Evolutionary conservation across 2,329 filamentous ascomycete species (phyloP), one percentile per base, ranked within the genome.

Genomic region (Fusarium hostae): DNA sequence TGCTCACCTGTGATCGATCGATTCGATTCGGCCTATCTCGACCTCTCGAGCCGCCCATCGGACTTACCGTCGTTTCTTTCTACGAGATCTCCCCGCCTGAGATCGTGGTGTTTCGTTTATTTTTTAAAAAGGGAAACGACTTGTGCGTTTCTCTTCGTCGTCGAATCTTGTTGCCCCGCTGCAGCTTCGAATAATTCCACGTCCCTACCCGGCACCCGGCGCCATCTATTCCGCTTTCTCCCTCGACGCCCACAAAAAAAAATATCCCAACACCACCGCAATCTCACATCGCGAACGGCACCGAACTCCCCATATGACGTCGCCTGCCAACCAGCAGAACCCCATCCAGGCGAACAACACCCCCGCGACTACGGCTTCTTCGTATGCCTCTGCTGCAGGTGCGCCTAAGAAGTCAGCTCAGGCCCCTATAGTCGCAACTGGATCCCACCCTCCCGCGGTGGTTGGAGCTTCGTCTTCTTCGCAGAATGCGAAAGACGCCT

Each of bases 351-450:
- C 88, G 85, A 85, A 86, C 79, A 88, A 84, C 82, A 83, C 84
- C 81, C 84, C 86, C 82, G 84, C 86, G 81, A 84, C 86, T 79
- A 85, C 87, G 81, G 85, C 87, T 82, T 79, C 83, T 81, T 91
- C 89, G 80, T 91, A 91, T 89, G 89, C 89, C 85, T 90, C 89
- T 78, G 89, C 89, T 84, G 89, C 86, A 81, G 85, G 87, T 84
- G 86, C 87, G 82, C 84, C 85, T 74, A 90, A 90, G 85, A 90
- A 91, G 86, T 83, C 84, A 80, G 83, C 86, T 78, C 84, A 87
- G 82, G 86, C 87, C 82, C 87, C 89, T 79, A 80, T 88, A 82
- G 86, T 88, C 81, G 88, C 87, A 82, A 85, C 87, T 80, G 87
- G 87, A 80, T 87, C 88, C 73, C 76, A 81, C 67, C 72, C 84